These are phyloP conservation scores for Blastocladiella emersonii DNA, from an alignment of 371 early-diverging fungal species.

Conservation along the genomic window DNA sequence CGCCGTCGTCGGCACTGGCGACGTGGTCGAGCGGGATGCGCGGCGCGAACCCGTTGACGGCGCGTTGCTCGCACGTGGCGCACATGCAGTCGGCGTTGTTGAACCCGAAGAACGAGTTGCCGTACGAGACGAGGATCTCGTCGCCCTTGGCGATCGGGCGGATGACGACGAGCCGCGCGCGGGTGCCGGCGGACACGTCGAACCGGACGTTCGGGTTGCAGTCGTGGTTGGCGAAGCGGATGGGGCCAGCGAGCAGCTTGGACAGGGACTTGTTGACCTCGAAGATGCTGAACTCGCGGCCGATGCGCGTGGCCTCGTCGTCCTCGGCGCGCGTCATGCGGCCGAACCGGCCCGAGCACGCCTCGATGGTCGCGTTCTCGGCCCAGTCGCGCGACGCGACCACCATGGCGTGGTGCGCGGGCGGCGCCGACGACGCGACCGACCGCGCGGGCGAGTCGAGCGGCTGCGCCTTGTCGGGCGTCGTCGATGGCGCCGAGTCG, in stretches of 20 bases:
- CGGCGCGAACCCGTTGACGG: not conserved
- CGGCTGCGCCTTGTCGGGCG: too few relatives aligned
- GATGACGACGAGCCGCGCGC: too few relatives aligned
- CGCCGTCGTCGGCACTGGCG: too few relatives aligned
- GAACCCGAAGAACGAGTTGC: constrained; percentile 73
- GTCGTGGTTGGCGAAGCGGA: constrained; percentile 93
- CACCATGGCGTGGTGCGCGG: constrained; percentile 41
- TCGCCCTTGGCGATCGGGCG: too few relatives aligned
- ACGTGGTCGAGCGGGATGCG: too few relatives aligned
- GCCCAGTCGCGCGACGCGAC: constrained; percentile 61
- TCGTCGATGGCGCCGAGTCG: too few relatives aligned
- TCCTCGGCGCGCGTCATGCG: constrained; percentile 54
- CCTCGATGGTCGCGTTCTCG: constrained; percentile 53
- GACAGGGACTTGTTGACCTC: constrained; percentile 16
- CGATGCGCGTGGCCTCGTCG: constrained; percentile 39
- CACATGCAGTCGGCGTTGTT: constrained; percentile 80
- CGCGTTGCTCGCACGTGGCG: constrained; percentile 60
- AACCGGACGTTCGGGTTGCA: constrained; percentile 72
- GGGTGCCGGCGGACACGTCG: not conserved
- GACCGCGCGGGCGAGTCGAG: too few relatives aligned
- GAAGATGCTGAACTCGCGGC: constrained; percentile 79
- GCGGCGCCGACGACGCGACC: constrained; percentile 55
- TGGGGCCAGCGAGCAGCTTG: constrained; percentile 66
- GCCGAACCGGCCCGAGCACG: constrained; percentile 65
- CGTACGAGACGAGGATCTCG: constrained; percentile 77